Percentiles rank a stretch among this genome's conserved stretches.
These are phyloP conservation scores for Filosporella fistucella DNA, from an alignment of 495 filamentous ascomycete species.

Conservation along the genomic window DNA sequence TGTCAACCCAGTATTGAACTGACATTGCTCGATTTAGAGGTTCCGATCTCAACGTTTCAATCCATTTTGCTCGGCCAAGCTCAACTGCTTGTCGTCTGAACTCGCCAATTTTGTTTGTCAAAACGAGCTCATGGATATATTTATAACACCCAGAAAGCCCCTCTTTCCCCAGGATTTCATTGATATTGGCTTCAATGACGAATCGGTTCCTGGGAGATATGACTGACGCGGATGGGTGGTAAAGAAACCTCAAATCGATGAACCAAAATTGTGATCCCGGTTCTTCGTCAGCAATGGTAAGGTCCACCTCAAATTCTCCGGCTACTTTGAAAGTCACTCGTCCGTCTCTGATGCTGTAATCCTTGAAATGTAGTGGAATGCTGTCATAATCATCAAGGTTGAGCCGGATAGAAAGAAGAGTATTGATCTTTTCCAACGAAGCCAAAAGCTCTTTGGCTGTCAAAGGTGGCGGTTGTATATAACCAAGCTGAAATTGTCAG, in stretches of 20 bases:
- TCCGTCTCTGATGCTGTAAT: constrained; percentile 72
- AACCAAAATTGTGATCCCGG: constrained; percentile 81
- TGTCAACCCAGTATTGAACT: constrained; percentile 83
- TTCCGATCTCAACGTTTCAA: constrained; percentile 68
- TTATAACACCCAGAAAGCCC: constrained; percentile 77
- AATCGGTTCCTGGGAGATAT: constrained; percentile 55
- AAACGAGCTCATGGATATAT: constrained; percentile 75
- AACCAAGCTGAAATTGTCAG: constrained; percentile 55
- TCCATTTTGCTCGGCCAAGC: constrained; percentile 66
- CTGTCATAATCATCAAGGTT: constrained; percentile 74
- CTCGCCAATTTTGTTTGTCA: constrained; percentile 83
- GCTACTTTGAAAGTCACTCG: constrained; percentile 80
- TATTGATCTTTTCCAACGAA: constrained; percentile 75
- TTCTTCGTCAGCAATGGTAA: constrained; percentile 81
- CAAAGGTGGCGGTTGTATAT: constrained; percentile 70
- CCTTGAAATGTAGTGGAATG: constrained; percentile 65
- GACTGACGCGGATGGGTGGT: constrained; percentile 58
- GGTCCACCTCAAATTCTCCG: constrained; percentile 88
- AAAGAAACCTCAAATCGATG: constrained; percentile 84
- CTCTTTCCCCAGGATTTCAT: constrained; percentile 56
- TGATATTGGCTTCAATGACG: constrained; percentile 65
- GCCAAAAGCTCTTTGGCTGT: constrained; percentile 59
- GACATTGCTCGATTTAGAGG: constrained; percentile 71
- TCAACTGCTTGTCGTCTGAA: constrained; percentile 71
- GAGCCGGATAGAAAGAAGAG: constrained; percentile 72